Evolutionary conservation across 2,329 filamentous ascomycete genomes (phyloP).

Genomic region (Aureobasidium pullulans): DNA sequence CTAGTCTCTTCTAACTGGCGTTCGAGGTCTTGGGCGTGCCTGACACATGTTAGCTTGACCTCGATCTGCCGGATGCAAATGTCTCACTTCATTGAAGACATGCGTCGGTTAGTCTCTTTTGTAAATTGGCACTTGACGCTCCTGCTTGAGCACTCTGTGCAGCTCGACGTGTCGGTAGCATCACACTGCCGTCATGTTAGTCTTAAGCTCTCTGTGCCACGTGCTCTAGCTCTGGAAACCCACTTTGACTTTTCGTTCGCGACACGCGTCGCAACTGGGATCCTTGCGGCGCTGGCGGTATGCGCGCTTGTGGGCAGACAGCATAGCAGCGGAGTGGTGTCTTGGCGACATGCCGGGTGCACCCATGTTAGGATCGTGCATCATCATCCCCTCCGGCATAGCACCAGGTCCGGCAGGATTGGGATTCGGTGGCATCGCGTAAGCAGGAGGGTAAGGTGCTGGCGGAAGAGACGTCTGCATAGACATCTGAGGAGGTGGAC

Average conservation of each 20-base stretch:
- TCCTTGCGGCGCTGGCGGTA: constrained; percentile 94
- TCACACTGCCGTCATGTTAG: constrained; percentile 57
- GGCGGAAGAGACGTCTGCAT: constrained; percentile 7
- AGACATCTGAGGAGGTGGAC: background rate
- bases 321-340: constrained; percentile 39
- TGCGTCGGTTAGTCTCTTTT: constrained; percentile 94
- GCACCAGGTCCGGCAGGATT: background rate
- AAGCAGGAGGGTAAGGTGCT: constrained; percentile 9
- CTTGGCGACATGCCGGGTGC: constrained; percentile 30
- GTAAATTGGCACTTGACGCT: constrained; percentile 98
- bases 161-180: constrained; percentile 91
- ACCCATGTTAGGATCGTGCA: constrained; percentile 9
- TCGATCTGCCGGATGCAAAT: background rate
- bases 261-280: constrained; percentile 93
- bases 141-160: constrained; percentile 92
- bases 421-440: background rate
- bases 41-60: constrained; percentile 21
- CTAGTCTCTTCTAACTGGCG: constrained; percentile 77
- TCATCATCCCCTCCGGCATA: constrained; percentile 12
- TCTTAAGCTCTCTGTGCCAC: background rate
- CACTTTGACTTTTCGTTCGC: constrained; percentile 68
- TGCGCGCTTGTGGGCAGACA: constrained; percentile 78
- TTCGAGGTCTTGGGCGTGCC: constrained; percentile 91
- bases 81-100: constrained; percentile 90
- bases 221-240: background rate